phyloP scores from a whole-genome alignment of 148 eudicot species.

The Euryodendron excelsum region DNA sequence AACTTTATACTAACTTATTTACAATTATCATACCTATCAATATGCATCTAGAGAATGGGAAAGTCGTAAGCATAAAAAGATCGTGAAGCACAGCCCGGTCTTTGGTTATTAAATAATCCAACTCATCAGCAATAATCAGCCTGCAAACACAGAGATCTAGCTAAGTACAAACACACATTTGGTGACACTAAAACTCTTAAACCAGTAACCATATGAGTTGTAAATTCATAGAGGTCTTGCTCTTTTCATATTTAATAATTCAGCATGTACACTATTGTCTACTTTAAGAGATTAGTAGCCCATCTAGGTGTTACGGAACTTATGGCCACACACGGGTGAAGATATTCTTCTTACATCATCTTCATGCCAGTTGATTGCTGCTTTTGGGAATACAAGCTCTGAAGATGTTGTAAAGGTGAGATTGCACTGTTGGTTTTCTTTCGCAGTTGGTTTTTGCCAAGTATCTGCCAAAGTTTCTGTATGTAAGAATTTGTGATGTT shows the following conservation, averaged over 20 bases:
- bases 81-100: slow-evolving; percentile 89
- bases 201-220: too few species aligned
- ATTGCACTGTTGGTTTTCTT: slow-evolving; percentile 46
- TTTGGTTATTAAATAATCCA: slow-evolving; percentile 88
- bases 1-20: not conserved
- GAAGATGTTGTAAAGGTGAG: slow-evolving; percentile 66
- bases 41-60: slow-evolving; percentile 74
- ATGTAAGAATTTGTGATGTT: slow-evolving; percentile 5
- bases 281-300: not conserved
- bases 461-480: slow-evolving; percentile 45
- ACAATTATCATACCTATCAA: slow-evolving; percentile 55
- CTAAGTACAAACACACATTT: not conserved
- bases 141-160: slow-evolving; percentile 29
- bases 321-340: not conserved
- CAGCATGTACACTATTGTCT: not conserved
- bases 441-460: slow-evolving; percentile 44
- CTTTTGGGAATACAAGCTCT: slow-evolving; percentile 52
- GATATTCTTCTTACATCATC: slow-evolving; percentile 64
- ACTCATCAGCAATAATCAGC: slow-evolving; percentile 75
- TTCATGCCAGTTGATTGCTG: slow-evolving; percentile 37
- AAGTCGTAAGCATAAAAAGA: slow-evolving; percentile 82
- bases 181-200: not conserved
- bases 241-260: too few species aligned
- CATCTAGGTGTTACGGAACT: not conserved
- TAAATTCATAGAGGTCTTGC: not conserved